A percentile compares a stretch with the other conserved stretches of the same genome.
phyloP scores from a whole-genome alignment of 208 protist species.

The Leishmania major region DNA sequence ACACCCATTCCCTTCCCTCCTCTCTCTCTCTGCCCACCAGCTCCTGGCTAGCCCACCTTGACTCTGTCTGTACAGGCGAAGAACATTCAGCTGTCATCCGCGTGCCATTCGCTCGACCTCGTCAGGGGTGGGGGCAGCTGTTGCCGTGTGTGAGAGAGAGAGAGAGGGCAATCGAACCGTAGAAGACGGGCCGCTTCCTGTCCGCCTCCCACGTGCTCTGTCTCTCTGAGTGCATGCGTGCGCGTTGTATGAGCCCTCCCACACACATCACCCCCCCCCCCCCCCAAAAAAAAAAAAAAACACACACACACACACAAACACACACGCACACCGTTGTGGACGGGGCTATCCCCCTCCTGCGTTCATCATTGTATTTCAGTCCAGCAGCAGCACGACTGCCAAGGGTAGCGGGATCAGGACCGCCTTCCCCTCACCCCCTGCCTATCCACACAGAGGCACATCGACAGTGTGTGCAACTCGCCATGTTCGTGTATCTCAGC shows the following conservation, averaged over 20 bases:
- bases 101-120: background rate
- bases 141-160: background rate
- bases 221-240: background rate
- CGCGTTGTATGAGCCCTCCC: background rate
- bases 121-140: background rate
- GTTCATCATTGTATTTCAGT: background rate
- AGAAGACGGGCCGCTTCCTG: background rate
- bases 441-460: background rate
- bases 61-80: background rate
- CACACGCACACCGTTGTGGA: background rate
- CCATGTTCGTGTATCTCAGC: slow-evolving; percentile 96
- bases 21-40: background rate
- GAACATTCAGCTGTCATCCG: background rate
- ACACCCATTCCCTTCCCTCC: background rate
- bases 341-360: background rate
- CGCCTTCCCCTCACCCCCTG: background rate
- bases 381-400: background rate
- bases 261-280: background rate
- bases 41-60: background rate
- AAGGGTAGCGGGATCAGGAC: background rate
- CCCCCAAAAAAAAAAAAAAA: no score
- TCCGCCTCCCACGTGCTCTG: background rate
- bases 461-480: background rate
- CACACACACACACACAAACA: background rate
- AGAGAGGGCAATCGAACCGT: background rate